A percentile compares a stretch with the other conserved stretches of the same genome.
phyloP scores from a whole-genome alignment of 1,284 basidiomycete genomes.

The Puccinia polysora region DNA sequence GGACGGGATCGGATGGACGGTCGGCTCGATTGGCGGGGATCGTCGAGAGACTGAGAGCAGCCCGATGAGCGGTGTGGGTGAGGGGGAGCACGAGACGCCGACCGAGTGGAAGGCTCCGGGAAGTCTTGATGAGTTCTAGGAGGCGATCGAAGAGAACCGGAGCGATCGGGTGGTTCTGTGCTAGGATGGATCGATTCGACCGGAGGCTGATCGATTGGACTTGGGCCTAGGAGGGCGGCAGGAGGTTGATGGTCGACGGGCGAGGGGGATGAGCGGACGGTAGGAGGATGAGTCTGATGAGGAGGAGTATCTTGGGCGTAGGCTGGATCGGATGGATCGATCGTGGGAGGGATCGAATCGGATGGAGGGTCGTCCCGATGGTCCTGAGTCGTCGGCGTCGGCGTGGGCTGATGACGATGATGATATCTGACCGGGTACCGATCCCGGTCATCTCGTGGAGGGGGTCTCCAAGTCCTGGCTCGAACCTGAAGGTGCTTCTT shows the following conservation, averaged over 20 bases:
- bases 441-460: conserved; percentile 4
- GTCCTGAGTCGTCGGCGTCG: conserved; percentile 1
- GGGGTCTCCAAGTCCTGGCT: conserved; percentile 39
- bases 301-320: neutral
- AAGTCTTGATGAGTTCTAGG: neutral
- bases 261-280: too few species aligned
- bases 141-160: too few species aligned
- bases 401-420: neutral
- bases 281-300: conserved; percentile 15
- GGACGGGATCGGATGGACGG: too few species aligned
- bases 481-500: conserved; percentile 37
- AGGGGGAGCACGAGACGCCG: neutral
- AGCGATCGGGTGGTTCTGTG: too few species aligned
- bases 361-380: conserved; percentile 2
- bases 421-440: neutral
- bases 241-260: too few species aligned
- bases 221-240: too few species aligned
- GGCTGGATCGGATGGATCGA: neutral
- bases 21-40: neutral
- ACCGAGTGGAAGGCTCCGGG: neutral
- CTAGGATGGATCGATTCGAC: too few species aligned
- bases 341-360: neutral
- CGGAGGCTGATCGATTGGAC: too few species aligned
- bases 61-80: neutral
- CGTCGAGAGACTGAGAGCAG: conserved; percentile 9